Evolutionary conservation across 1,139 yeast species (phyloP).

Genomic region (Pichia sp.): DNA sequence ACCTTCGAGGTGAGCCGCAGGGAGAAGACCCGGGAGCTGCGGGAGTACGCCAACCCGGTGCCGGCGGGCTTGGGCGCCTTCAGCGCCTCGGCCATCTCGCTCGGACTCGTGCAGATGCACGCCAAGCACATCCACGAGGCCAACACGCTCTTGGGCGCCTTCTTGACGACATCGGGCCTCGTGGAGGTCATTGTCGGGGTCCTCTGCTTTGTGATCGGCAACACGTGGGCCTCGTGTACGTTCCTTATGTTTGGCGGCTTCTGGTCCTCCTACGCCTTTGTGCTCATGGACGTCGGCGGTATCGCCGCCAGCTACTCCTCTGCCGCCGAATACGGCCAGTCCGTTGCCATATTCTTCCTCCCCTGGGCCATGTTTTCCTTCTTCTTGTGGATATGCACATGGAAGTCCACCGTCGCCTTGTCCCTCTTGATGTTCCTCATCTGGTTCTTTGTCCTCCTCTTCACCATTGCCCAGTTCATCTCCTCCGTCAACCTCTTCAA

Average conservation of each 20-base stretch:
- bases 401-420: conserved; percentile 63
- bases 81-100: conserved; percentile 28
- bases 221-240: conserved; percentile 41
- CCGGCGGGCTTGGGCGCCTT: conserved; percentile 36
- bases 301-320: conserved; percentile 47
- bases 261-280: conserved; percentile 64
- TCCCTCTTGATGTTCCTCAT: conserved; percentile 50
- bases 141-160: conserved; percentile 38
- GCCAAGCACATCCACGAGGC: conserved; percentile 37
- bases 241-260: conserved; percentile 71
- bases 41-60: conserved; percentile 33
- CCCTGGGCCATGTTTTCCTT: conserved; percentile 67
- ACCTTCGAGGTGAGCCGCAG: conserved; percentile 30
- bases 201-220: conserved; percentile 38
- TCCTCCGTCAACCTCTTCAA: conserved; percentile 42
- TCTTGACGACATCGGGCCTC: conserved; percentile 45
- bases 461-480: conserved; percentile 55
- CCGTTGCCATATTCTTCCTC: conserved; percentile 56
- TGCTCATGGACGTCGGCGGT: conserved; percentile 53
- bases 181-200: conserved; percentile 46
- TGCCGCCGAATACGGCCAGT: conserved; percentile 42
- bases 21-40: conserved; percentile 25
- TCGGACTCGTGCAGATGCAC: conserved; percentile 34
- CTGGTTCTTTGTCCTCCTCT: conserved; percentile 50
- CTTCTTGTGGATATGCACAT: conserved; percentile 51